phyloP scores from a whole-genome alignment of 148 eudicot genomes.

The Silene latifolia region DNA sequence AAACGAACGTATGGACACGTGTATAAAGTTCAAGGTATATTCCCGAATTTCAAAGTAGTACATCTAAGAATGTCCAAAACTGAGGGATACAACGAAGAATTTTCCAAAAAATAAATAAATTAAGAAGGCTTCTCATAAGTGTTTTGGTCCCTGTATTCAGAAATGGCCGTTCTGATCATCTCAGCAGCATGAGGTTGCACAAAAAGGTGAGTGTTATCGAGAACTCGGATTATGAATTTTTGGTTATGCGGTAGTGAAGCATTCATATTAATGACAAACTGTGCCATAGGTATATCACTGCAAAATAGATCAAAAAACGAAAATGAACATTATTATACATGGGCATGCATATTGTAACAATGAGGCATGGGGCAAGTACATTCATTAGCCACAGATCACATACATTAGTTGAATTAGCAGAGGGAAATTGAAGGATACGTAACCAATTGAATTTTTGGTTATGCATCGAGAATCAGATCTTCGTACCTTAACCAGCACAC shows the following conservation, averaged over 20 bases:
- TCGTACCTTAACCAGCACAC: no score
- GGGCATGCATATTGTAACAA: no score
- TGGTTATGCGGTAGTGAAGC: constrained; percentile 47
- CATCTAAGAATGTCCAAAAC: no score
- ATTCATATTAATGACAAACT: constrained; percentile 66
- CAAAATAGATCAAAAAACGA: constrained; percentile 8
- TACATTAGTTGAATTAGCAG: not conserved
- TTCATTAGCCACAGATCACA: no score
- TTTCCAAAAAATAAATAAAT: not conserved
- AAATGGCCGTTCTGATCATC: constrained; percentile 60
- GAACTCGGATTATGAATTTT: constrained; percentile 69
- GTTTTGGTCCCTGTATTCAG: constrained; percentile 70
- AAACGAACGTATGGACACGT: no score
- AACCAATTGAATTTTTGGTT: no score
- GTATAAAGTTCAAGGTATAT: no score
- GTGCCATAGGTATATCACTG: constrained; percentile 91
- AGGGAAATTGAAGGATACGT: not conserved
- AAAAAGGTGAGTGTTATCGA: constrained; percentile 70
- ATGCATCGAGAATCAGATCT: not conserved
- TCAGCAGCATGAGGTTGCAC: constrained; percentile 65
- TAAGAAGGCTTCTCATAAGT: constrained; percentile 88
- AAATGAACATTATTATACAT: not conserved
- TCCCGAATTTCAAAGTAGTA: no score
- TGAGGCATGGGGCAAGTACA: no score
- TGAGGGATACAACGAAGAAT: no score